Evolutionary conservation across 345 rosid species (phyloP).

Genomic region (Arabidopsis arenosa): DNA sequence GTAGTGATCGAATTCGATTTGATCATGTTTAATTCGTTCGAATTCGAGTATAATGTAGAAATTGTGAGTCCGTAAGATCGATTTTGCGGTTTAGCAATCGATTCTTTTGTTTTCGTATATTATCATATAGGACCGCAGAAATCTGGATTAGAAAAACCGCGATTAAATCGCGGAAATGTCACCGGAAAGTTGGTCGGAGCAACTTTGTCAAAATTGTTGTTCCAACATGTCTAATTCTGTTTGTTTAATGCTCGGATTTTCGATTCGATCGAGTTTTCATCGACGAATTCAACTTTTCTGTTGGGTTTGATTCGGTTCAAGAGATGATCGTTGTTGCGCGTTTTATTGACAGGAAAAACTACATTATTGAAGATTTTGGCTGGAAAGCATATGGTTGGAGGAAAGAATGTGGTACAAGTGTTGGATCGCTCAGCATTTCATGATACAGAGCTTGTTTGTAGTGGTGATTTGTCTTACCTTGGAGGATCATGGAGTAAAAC

Average conservation of each 20-base stretch:
- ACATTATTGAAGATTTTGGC: conserved; percentile 84
- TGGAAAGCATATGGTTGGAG: conserved; percentile 97
- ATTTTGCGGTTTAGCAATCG: too few species aligned
- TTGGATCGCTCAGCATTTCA: conserved; percentile 84
- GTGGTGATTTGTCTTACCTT: conserved; percentile 87
- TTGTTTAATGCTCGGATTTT: too few species aligned
- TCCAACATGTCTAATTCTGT: too few species aligned
- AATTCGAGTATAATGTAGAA: background rate
- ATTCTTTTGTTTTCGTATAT: too few species aligned
- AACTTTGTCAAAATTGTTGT: too few species aligned
- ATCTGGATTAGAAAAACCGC: too few species aligned
- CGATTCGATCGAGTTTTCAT: too few species aligned
- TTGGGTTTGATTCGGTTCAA: background rate
- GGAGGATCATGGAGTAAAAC: conserved; percentile 98
- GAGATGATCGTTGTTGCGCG: background rate
- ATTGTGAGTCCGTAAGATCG: background rate
- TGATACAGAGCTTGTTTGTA: conserved; percentile 86
- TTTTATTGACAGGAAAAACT: conserved; percentile 61
- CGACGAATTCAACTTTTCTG: too few species aligned
- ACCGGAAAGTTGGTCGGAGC: too few species aligned
- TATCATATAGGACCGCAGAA: too few species aligned
- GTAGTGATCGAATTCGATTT: background rate
- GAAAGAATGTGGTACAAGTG: conserved; percentile 81
- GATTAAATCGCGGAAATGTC: too few species aligned
- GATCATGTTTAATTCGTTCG: background rate